These are phyloP conservation scores for Neospora caninum DNA, from an alignment of 169 alveolate genomes.

Conservation along the genomic window DNA sequence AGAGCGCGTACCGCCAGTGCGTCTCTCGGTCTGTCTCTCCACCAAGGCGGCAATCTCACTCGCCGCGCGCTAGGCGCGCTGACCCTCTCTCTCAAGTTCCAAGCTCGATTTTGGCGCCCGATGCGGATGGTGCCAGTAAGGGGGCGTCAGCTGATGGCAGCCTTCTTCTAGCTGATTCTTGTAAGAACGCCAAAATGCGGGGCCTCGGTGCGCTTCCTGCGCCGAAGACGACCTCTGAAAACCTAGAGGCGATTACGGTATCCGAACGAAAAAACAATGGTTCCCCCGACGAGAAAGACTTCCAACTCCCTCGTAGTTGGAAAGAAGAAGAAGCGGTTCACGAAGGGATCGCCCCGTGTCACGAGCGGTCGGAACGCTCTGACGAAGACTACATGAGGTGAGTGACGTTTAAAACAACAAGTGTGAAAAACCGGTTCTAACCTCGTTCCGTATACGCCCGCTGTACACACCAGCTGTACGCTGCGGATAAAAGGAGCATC, in stretches of 20 bases:
- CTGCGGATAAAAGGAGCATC: too few relatives aligned
- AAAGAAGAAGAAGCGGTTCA: background rate
- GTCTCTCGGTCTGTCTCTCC: conserved; percentile 19
- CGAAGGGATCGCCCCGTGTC: background rate
- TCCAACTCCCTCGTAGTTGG: background rate
- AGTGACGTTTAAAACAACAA: too few relatives aligned
- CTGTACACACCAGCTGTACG: too few relatives aligned
- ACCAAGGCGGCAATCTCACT: background rate
- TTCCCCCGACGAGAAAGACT: background rate
- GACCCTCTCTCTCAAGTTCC: background rate
- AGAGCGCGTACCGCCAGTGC: background rate
- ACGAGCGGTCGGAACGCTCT: background rate
- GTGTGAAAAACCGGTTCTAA: background rate
- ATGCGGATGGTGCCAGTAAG: background rate
- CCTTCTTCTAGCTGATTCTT: background rate
- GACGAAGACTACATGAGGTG: background rate
- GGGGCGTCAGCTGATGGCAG: background rate
- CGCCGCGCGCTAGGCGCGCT: background rate
- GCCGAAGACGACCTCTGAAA: conserved; percentile 23
- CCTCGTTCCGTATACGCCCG: too few relatives aligned
- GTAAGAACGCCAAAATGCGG: background rate
- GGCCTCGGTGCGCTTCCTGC: background rate
- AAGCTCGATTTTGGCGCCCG: background rate
- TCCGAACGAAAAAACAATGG: background rate
- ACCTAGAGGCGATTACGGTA: background rate